Evolutionary conservation across 208 protist genomes (phyloP), one percentile per base, ranked within the genome.

Genomic region (Herpetomonas muscarum): DNA sequence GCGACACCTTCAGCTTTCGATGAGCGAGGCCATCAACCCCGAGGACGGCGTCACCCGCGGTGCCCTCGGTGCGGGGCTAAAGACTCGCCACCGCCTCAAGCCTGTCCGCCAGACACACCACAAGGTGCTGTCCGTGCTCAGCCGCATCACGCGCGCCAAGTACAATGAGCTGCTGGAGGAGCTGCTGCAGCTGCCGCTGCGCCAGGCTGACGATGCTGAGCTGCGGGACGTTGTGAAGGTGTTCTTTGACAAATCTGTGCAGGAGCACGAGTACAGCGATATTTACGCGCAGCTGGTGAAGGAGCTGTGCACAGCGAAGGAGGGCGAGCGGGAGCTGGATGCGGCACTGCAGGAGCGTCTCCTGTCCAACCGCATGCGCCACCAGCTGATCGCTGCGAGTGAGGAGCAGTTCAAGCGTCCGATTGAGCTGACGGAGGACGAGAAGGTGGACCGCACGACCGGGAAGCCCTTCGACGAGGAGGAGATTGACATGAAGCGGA

Each of bases 121-220:
- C 70, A 94, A 94, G 60, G 82, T 94, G 25, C 76, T 94, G 74
- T 92, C 81, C 7, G 74, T 94, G 36, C 78, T 94, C 28, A 90
- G 81, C 52, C 83, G 87, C 61, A 66, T 94, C 67, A 92, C 87
- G 15, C 72, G 59, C 25, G 70, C 81, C 64, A 94, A 94, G 75
- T 94, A 88, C 58, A 57, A 71, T 21, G 71, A 76, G 21, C 70
- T 94, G 47, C 58, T 78, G 17, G 55, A 82, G 44, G 87, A 94
- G 66, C 64, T 94, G 55, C 52, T 79, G 55, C 56, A 84, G 58
- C 73, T 94, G 13, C 87, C 87, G 15, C 67, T 94, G 54, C 81
- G 81, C 24, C 83, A 91, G 66, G 58, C 70, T 6, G 75, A 90
- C 15, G 84, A 92, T 51, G 51, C n/a, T 7, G 81, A 94, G 75